Conservation (phyloP, 2,329 filamentous ascomycete genomes). For the Magnaporthiopsis rhizophila region DNA sequence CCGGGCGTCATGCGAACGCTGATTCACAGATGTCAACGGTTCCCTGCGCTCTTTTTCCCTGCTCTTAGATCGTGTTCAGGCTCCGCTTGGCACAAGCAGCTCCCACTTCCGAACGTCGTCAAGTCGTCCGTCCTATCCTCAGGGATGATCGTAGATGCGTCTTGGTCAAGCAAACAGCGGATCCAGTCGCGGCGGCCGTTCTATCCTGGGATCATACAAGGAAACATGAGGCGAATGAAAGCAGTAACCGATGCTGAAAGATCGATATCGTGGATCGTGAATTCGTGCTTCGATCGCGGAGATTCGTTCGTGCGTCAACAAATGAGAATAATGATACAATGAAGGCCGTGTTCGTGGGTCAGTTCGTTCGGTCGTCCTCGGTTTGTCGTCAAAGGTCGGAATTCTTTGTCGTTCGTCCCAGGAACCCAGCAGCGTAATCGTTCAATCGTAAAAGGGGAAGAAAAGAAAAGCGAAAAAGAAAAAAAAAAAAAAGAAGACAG, state of each 20-base stretch:
- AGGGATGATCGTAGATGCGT: neutral
- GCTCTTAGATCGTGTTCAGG: neutral
- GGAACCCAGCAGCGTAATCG: neutral
- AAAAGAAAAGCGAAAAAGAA: slow-evolving; percentile 6
- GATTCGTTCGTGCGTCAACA: slow-evolving; percentile 4
- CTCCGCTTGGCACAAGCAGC: neutral
- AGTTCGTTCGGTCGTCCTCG: neutral
- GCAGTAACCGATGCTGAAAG: neutral
- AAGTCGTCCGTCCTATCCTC: neutral
- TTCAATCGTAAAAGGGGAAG: neutral
- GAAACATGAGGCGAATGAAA: neutral
- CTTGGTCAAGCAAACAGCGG: neutral
- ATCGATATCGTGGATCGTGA: slow-evolving; percentile 10
- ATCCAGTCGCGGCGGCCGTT: neutral
- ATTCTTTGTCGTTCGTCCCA: neutral
- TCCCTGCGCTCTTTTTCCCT: neutral
- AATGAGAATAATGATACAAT: slow-evolving; percentile 9
- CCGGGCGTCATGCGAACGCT: neutral
- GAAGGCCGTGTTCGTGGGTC: neutral
- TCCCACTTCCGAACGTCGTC: neutral
- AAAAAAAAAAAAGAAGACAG: slow-evolving; percentile 6
- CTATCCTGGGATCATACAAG: neutral
- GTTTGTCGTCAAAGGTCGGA: neutral
- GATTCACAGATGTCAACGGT: neutral
- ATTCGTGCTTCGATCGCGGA: slow-evolving; percentile 6